Base-by-base conservation (phyloP, 2,329 filamentous ascomycete genomes). In the Alternaria tenuissima region DNA sequence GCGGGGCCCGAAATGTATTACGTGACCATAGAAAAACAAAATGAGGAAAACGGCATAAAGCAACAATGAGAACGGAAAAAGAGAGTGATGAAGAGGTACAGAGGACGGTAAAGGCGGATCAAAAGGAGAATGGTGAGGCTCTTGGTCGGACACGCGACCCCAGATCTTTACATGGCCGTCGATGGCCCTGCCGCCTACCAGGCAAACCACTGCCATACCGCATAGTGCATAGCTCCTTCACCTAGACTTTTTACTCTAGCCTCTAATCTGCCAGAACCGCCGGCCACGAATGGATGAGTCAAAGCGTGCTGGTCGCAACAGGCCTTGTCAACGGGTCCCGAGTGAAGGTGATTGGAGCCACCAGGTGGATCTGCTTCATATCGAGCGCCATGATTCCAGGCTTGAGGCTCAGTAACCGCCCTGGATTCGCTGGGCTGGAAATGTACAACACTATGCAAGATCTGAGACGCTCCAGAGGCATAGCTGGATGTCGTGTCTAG, bases 401-500 rank as follows among this genome's bases (percentile, higher is more conserved):
- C 56, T 68, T 66, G 69, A 72, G 68, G 69, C 69, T 73, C 68
- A 64, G 61, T 76, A 78, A 70, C 68, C 75, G 75, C 75, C 71
- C 60, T 67, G 68, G 72, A 78, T 77, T 77, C 72, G 76, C 70
- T 76, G 67, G 65, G 53, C 49, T 58, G 64, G 64, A 71, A 66
- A 73, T 76, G 72, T 72, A 71, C 70, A 66, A 74, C 71, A 66
- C 65, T 69, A 70, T 66, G 66, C 62, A 62, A 69, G 58, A 73
- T 70, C 70, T 74, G 75, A 78, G 75, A 78, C 76, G 75, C 69
- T 71, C 65, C 65, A 71, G 68, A 71, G 62, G 66, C 63, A 55
- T 63, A 67, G 62, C 60, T 72, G 65, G 71, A 68, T 51, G 67
- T 74, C 64, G 70, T 71, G 68, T 72, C 66, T 43, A 69, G 65